Evolutionary conservation across 179 eudicot species (phyloP).

Genomic region (Sideroxylon spinosum): DNA sequence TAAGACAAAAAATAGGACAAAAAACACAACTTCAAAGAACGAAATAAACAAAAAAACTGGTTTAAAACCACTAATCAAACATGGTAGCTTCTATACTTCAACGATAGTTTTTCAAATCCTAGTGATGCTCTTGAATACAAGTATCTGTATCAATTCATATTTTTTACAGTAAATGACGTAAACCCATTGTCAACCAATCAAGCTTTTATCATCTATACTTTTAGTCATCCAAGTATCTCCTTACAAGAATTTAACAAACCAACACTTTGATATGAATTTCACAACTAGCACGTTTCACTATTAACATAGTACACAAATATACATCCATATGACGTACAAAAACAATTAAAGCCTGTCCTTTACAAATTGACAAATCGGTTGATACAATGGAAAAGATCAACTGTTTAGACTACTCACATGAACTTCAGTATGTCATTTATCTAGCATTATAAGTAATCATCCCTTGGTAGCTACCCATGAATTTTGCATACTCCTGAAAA

Average conservation of each 20-base stretch:
- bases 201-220: no score
- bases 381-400: not conserved
- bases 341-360: constrained; percentile 9
- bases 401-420: not conserved
- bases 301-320: not conserved
- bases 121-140: no score
- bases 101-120: no score
- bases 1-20: no score
- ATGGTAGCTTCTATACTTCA: no score
- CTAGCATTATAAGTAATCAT: not conserved
- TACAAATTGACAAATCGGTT: not conserved
- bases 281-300: not conserved
- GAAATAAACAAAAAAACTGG: no score
- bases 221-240: no score
- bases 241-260: not conserved
- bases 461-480: not conserved
- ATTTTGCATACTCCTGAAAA: constrained; percentile 18
- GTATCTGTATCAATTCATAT: no score
- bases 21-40: no score
- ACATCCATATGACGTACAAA: not conserved
- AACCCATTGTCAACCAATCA: no score
- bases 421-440: not conserved
- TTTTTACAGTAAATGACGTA: no score
- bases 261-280: not conserved
- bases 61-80: no score